These are phyloP conservation scores for Cryptococcus sp. DNA, from an alignment of 1,284 basidiomycete genomes.

Conservation along the genomic window DNA sequence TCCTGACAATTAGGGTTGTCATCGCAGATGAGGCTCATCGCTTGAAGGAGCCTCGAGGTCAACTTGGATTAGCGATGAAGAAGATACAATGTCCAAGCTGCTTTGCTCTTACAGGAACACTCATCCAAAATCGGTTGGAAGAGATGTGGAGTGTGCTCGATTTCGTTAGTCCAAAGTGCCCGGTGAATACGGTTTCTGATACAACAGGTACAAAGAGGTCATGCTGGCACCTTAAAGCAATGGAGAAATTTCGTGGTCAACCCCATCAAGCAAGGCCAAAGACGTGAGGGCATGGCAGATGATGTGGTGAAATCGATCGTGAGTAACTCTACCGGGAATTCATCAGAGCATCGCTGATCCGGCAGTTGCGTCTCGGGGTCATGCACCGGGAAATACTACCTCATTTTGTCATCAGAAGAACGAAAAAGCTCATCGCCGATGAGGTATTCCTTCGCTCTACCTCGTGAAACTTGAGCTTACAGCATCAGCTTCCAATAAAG, in stretches of 20 bases:
- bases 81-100: conserved; percentile 34
- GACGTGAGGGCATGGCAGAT: conserved; percentile 41
- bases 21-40: conserved; percentile 47
- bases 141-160: conserved; percentile 53
- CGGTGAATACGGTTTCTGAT: not conserved
- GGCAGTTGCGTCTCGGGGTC: conserved; percentile 23
- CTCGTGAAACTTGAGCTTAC: not conserved
- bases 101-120: conserved; percentile 40
- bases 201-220: conserved; percentile 35
- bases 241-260: conserved; percentile 44
- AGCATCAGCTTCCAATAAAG: conserved; percentile 49
- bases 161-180: conserved; percentile 44
- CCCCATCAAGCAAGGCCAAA: conserved; percentile 47
- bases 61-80: conserved; percentile 46
- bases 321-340: too few species aligned
- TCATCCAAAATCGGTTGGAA: conserved; percentile 50
- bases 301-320: conserved; percentile 43
- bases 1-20: conserved; percentile 20
- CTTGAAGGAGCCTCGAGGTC: conserved; percentile 35
- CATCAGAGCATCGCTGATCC: too few species aligned
- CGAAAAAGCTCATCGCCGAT: conserved; percentile 49
- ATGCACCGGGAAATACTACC: conserved; percentile 47
- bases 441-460: conserved; percentile 23
- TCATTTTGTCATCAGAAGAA: conserved; percentile 50
- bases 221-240: conserved; percentile 42